Base-by-base conservation (phyloP, 2,329 filamentous ascomycete genomes). In the Neobulgaria alba region DNA sequence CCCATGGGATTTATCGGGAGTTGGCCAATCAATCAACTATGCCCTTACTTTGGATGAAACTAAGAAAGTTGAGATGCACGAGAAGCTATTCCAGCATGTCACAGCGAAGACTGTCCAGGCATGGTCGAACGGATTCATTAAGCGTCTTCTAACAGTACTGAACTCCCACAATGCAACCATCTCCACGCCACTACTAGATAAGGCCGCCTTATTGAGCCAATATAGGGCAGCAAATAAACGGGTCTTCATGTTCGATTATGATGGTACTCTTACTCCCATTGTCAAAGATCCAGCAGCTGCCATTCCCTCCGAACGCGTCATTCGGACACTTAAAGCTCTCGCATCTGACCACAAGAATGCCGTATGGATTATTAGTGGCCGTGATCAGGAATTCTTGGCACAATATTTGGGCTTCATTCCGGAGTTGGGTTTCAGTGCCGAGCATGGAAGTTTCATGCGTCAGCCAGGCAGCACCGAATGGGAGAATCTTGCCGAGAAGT, bases 211-310 rank as follows among this genome's bases (percentile, higher is more conserved):
- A 50, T 68, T 94, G 29, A 67, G 72, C 40, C 80, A 81, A 45
- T 96, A 95, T 63, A 77, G 79, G 45, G 68, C 73, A 29, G 79
- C 87, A 3, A 75, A 75, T 47, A 86, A 85, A 63, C 79, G 92
- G 9, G 71, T 98, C 3, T 95, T 96, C 68, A 90, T 98, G 85
- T 95, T 96, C 59, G 92, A 98, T 65, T 98, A 98, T 57, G 92
- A 98, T 60, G 92, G 92, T 35, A 98, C 92, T 0, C 73, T 98
- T 40, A 96, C 92, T 3, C 86, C 89, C 0, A 96, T 98, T 54
- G 92, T 96, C 41, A 82, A 84, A 53, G 88, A 96, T 57, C 92
- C 92, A 2, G 81, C 83, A 51, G 81, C 87, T 4, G 92, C 92
- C 3, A 80, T 95, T 29, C 92, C 92, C 0, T 90, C 89, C 1